Conservation (phyloP, 176 grass and related monocot species). For the Dactylis glomerata region DNA sequence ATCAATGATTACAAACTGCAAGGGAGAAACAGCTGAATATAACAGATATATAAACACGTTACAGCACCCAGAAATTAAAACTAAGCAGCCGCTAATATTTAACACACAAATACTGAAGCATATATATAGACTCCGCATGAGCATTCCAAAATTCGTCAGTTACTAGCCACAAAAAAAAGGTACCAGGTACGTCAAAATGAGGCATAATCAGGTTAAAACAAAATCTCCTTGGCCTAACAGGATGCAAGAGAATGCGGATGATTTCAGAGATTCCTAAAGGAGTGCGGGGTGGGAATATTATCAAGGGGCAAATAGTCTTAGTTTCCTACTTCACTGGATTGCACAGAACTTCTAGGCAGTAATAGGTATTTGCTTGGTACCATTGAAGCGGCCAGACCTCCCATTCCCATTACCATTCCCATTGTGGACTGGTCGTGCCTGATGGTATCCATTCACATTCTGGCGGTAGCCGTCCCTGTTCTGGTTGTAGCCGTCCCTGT, state of each 20-base stretch:
- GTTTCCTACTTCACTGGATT: slow-evolving; percentile 6
- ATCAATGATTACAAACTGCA: not conserved
- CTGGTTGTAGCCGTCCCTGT: not conserved
- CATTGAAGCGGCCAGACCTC: slow-evolving; percentile 17
- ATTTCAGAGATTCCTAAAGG: not conserved
- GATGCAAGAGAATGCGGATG: not conserved
- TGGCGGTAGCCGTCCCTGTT: not conserved
- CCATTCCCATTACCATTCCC: not conserved
- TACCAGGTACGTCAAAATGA: not conserved
- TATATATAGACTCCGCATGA: not conserved
- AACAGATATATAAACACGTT: not conserved
- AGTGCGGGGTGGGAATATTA: not conserved
- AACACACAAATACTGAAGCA: not conserved
- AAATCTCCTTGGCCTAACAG: not conserved
- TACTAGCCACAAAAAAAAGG: slow-evolving; percentile 4
- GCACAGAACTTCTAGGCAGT: slow-evolving; percentile 11
- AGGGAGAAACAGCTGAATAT: not conserved
- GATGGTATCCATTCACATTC: not conserved
- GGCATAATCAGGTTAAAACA: not conserved
- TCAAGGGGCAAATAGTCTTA: not conserved
- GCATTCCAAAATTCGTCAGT: not conserved
- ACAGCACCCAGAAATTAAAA: not conserved
- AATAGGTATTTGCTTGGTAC: slow-evolving; percentile 19
- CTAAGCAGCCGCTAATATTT: not conserved
- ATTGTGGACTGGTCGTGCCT: not conserved